Evolutionary conservation across 2,329 filamentous ascomycete species (phyloP), one percentile per base, ranked within the genome.

Genomic region (Colletotrichum theobromicola): DNA sequence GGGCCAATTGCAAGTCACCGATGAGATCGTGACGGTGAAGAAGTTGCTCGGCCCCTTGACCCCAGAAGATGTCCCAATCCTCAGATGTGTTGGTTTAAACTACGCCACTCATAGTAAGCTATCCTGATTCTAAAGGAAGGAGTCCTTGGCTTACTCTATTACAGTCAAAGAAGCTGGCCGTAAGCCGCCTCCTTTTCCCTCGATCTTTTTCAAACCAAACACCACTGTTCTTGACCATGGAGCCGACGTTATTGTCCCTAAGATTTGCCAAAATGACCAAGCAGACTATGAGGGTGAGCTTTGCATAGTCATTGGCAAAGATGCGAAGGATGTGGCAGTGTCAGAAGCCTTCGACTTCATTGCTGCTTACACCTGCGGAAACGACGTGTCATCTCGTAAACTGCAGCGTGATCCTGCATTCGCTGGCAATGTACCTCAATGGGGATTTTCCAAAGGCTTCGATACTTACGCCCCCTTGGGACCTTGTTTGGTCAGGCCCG

Each of bases 31-130:
- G 3, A 86, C 84, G 0, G 90, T 92, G 8, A 88, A 90, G 78
- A 83, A 82, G 66, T 79, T 92, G 0, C 84, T 92, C 0, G 88
- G 89, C 0, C 90, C 90, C 0, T 79, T 92, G 35, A 83, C 86
- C 0, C 81, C 80, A 12, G 80, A 82, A 4, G 88, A 91, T 65
- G 88, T 92, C 0, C 88, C 89, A 0, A 90, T 91, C 57, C 78
- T 93, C 5, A 82, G 90, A 24, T 92, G 90, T 76, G 87, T 92
- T 15, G 91, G 90, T 0, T 78, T 92, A 32, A 92, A 93, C 77
- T 92, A 92, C 77, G 86, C 86, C 50, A 91, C 88, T 67, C 90
- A 92, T 77, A 89, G 85, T 86, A 72, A 72, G 82, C 62, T 5
- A 16, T 5, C 3, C 5, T 13, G 13, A 5, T 28, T 16, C 1